Base-by-base conservation (phyloP, 1,284 basidiomycete genomes). In the Tilletia walkeri region DNA sequence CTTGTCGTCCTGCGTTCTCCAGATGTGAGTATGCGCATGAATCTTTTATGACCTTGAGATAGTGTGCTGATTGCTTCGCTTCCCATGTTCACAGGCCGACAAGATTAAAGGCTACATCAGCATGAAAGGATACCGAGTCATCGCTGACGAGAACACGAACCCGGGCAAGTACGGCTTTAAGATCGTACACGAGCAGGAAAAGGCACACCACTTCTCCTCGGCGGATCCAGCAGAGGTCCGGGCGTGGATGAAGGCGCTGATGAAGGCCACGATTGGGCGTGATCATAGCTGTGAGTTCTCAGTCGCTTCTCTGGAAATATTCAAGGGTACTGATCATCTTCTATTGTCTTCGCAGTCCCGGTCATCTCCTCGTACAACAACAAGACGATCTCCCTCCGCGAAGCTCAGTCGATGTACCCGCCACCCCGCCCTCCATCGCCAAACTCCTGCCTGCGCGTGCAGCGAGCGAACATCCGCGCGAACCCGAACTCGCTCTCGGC, bases 201-300 rank as follows among this genome's bases (percentile, higher is more conserved):
- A 92, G 85, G 88, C 92, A 1, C 94, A 98, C 84, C 92, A 86
- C 82, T 99, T 99, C 85, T 92, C 91, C 75, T 92, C 92, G 0
- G 91, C 94, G 48, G 95, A 98, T 82, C 92, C 94, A 82, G 83
- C 86, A 3, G 85, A 89, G 53, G 88, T 97, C 65, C 89, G 96
- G 14, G 93, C 94, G 76, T 99, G 96, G 96, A 99, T 99, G 95
- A 99, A 98, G 86, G 93, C 94, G 12, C 89, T 99, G 78, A 97
- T 98, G 93, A 99, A 99, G 85, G 92, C 94, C 1, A 98, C 95
- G 4, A 99, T 99, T 79, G 91, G 89, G 16, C 87, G 96, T 69
- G 82, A 83, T 69, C 73, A 77, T 65, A 75, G 69, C 50, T 76
- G 73, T 72, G 69, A 71, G 70, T 70, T 38, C 16, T 41, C 6